Evolutionary conservation across 2,329 filamentous ascomycete genomes (phyloP).

Genomic region (Plenodomus lindquistii): DNA sequence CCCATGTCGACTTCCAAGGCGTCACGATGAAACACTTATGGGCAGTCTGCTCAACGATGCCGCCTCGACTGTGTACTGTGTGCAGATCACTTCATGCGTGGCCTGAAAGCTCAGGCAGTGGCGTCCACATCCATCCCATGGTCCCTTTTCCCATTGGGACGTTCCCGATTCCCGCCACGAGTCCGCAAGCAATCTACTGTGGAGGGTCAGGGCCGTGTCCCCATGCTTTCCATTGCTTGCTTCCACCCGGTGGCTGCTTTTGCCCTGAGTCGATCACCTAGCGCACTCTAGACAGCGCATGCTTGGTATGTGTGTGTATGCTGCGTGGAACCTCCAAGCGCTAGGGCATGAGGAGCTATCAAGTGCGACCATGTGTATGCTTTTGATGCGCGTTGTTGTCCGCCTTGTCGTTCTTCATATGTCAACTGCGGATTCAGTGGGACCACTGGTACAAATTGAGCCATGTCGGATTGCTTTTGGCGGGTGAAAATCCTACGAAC

Average conservation of each 20-base stretch:
- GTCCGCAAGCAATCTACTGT: not conserved
- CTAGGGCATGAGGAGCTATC: not conserved
- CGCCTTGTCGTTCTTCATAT: not conserved
- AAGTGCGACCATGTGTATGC: not conserved
- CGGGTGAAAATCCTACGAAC: conserved; percentile 5
- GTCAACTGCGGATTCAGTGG: not conserved
- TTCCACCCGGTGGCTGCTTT: conserved; percentile 10
- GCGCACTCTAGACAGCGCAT: not conserved
- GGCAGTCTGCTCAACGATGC: conserved; percentile 7
- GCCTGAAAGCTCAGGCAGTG: conserved; percentile 12
- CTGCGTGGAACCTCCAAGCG: not conserved
- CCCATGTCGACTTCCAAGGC: conserved; percentile 9
- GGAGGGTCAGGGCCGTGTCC: not conserved
- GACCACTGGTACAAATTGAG: conserved; percentile 10
- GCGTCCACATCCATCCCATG: conserved; percentile 10
- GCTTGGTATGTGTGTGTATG: not conserved
- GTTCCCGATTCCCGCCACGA: not conserved
- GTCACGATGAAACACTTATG: conserved; percentile 15
- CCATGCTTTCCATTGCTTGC: not conserved
- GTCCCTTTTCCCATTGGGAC: conserved; percentile 11
- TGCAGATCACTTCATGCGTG: conserved; percentile 15
- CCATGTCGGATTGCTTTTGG: conserved; percentile 15
- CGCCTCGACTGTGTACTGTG: conserved; percentile 1
- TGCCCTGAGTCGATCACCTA: not conserved
- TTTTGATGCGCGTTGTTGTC: not conserved